Base-by-base conservation (phyloP, 2,329 filamentous ascomycete species). In the Penicillium sp. region DNA sequence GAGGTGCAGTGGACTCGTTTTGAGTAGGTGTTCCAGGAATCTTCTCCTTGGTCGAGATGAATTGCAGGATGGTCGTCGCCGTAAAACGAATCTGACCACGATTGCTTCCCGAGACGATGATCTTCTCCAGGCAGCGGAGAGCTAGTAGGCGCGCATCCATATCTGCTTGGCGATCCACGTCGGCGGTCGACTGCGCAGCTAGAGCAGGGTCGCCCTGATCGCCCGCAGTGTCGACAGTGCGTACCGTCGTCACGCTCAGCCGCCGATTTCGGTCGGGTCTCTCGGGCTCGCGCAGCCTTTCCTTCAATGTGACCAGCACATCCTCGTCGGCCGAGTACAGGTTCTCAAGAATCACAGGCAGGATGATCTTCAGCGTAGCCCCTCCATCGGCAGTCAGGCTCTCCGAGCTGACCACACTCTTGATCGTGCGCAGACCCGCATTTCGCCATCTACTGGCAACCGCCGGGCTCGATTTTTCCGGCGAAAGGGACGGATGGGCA, bases 161-260 rank as follows among this genome's bases (percentile, higher is more conserved):
- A 64, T 96, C 89, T 1, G 87, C 89, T 43, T 92, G 70, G 60
- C 83, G 86, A 64, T 96, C 92, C 16, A 87, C 87, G 57, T 95
- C 90, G 15, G 82, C 82, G 1, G 85, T 84, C 0, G 86, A 87
- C 37, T 83, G 85, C 1, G 84, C 76, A 15, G 85, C 84, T 8
- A 73, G 63, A 8, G 75, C 69, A 34, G 78, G 74, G 29, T 84
- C 75, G 45, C 84, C 84, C 4, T 80, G 18, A 9, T 22, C 18
- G 9, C 18, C 75, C 28, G 81, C 77, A 0, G 80, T 80, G 31
- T 85, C 83, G 33, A 74, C 73, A 1, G 84, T 89, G 39, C 77
- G 75, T 6, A 87, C 82, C 0, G 88, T 93, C 13, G 84, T 82
- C 30, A 84, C 75, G 64, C 90, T 95, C 52, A 81, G 81, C 44